Conservation (phyloP, 2,329 filamentous ascomycete species). For the Pyrenophora graminea region DNA sequence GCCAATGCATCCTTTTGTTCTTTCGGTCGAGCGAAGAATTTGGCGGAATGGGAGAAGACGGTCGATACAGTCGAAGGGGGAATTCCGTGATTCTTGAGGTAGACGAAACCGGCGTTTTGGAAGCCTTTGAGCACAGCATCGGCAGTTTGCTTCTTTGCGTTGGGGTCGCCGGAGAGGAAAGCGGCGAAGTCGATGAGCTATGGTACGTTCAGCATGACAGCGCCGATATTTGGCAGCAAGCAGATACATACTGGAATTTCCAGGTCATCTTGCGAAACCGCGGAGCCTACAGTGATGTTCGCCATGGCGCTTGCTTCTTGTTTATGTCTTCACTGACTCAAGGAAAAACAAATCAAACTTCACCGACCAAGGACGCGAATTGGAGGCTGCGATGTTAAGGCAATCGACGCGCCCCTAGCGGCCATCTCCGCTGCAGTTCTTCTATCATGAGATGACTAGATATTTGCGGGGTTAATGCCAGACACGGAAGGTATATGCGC, state of each 20-base stretch:
- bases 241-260: conserved; percentile 46
- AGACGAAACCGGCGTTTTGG: conserved; percentile 85
- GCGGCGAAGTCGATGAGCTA: conserved; percentile 79
- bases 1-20: conserved; percentile 46
- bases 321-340: not conserved
- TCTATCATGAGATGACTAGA: conserved; percentile 15
- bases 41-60: conserved; percentile 60
- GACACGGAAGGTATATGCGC: conserved; percentile 37
- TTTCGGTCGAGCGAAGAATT: conserved; percentile 47
- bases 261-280: conserved; percentile 46
- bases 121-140: conserved; percentile 77
- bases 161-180: conserved; percentile 67
- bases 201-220: not conserved
- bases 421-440: conserved; percentile 25
- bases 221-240: not conserved
- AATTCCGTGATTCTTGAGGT: conserved; percentile 80
- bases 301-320: conserved; percentile 17
- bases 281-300: conserved; percentile 36
- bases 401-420: conserved; percentile 13
- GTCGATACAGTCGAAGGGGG: conserved; percentile 60
- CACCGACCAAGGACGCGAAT: not conserved
- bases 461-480: conserved; percentile 22
- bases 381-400: conserved; percentile 8
- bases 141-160: conserved; percentile 68
- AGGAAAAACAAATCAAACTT: not conserved